These are phyloP conservation scores for Suhomyces taliae DNA, from an alignment of 1,139 yeast species.

Conservation along the genomic window DNA sequence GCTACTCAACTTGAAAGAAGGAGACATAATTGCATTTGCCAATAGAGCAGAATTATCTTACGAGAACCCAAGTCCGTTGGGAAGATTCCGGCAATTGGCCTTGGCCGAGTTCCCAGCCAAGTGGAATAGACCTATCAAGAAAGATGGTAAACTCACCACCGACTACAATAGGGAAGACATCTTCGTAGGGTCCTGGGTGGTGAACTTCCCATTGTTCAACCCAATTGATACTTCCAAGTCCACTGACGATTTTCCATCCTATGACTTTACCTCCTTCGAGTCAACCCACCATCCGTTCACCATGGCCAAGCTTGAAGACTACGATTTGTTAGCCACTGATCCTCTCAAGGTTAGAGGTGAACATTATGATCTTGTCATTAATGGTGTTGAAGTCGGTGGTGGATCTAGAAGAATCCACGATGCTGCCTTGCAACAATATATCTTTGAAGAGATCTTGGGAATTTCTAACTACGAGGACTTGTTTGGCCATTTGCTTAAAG, in stretches of 20 bases:
- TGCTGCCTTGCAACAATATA: conserved; percentile 67
- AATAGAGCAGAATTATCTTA: conserved; percentile 67
- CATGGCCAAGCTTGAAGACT: conserved; percentile 77
- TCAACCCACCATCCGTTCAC: conserved; percentile 98
- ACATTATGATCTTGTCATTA: conserved; percentile 90
- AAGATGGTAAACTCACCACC: conserved; percentile 16
- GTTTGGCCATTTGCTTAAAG: conserved; percentile 86
- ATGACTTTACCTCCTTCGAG: conserved; percentile 47
- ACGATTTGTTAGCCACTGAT: conserved; percentile 47
- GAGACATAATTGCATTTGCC: conserved; percentile 75
- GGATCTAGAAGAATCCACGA: conserved; percentile 97
- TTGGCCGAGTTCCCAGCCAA: conserved; percentile 52
- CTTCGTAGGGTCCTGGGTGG: conserved; percentile 82
- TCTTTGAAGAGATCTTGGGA: conserved; percentile 56
- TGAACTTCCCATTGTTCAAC: conserved; percentile 85
- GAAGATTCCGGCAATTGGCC: conserved; percentile 76
- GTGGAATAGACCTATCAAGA: conserved; percentile 48
- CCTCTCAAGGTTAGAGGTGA: conserved; percentile 82
- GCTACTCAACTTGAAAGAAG: conserved; percentile 48
- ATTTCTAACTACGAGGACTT: conserved; percentile 58
- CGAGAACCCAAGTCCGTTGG: conserved; percentile 95
- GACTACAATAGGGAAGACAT: conserved; percentile 24
- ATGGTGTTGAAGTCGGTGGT: conserved; percentile 96
- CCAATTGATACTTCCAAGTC: conserved; percentile 50
- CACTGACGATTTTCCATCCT: conserved; percentile 56